Conservation (phyloP, 495 filamentous ascomycete genomes). For the Delitschia confertaspora region DNA sequence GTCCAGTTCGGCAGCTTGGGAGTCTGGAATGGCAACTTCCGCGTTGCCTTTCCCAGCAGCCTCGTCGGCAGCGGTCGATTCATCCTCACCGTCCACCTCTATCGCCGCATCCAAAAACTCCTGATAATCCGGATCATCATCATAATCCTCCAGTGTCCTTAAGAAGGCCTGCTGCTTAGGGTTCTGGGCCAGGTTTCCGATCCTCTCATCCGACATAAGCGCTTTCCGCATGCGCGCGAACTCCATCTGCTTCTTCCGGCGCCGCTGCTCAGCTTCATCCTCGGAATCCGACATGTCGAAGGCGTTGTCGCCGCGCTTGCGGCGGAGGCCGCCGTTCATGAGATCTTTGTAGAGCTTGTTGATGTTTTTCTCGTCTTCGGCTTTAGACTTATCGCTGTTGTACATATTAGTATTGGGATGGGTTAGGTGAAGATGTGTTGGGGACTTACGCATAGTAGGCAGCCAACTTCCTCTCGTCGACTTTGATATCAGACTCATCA, state of each 20-base stretch:
- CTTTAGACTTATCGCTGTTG: conserved; percentile 55
- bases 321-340: conserved; percentile 73
- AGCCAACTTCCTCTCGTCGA: conserved; percentile 70
- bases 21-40: conserved; percentile 32
- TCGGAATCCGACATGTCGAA: conserved; percentile 79
- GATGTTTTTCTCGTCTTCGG: conserved; percentile 70
- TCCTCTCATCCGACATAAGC: conserved; percentile 78
- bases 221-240: conserved; percentile 88
- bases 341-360: conserved; percentile 88
- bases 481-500: conserved; percentile 63
- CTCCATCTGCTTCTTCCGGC: conserved; percentile 73
- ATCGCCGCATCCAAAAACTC: conserved; percentile 53
- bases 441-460: conserved; percentile 76
- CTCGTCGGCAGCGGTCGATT: conserved; percentile 26
- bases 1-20: conserved; percentile 35
- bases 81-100: conserved; percentile 43
- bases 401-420: conserved; percentile 2
- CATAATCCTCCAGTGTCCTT: conserved; percentile 74
- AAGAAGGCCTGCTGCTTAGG: conserved; percentile 88
- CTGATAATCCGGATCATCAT: conserved; percentile 58
- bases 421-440: no score
- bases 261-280: conserved; percentile 67
- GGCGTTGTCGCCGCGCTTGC: conserved; percentile 63
- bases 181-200: conserved; percentile 79
- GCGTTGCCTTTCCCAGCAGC: conserved; percentile 10